These are phyloP conservation scores for Globisporangium cystogenes DNA, from an alignment of 352 stramenopile genomes.

Conservation along the genomic window DNA sequence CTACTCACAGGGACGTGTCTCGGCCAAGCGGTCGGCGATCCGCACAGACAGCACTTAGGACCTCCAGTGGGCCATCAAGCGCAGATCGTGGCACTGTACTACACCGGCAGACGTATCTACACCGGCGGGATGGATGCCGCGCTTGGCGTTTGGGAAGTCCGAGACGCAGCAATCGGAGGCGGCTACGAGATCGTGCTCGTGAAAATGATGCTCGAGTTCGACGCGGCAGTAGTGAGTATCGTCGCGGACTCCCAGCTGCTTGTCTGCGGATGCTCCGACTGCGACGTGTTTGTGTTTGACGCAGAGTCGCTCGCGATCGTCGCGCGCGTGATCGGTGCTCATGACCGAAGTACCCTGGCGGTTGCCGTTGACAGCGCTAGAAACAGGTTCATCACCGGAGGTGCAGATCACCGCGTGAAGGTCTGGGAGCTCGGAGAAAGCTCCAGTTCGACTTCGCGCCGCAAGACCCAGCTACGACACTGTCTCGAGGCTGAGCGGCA, in stretches of 20 bases:
- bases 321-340: slow-evolving; percentile 41
- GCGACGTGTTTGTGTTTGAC: slow-evolving; percentile 70
- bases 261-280: slow-evolving; percentile 57
- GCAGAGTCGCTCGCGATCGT: slow-evolving; percentile 31
- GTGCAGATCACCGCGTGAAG: slow-evolving; percentile 58
- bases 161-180: slow-evolving; percentile 44
- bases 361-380: slow-evolving; percentile 44
- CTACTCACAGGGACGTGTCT: slow-evolving; percentile 60
- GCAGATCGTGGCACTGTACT: slow-evolving; percentile 63
- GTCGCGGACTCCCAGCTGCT: slow-evolving; percentile 47
- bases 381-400: slow-evolving; percentile 39
- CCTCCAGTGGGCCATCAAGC: slow-evolving; percentile 53
- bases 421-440: slow-evolving; percentile 43
- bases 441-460: slow-evolving; percentile 18
- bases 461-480: slow-evolving; percentile 25
- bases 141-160: slow-evolving; percentile 62
- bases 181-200: slow-evolving; percentile 39
- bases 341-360: slow-evolving; percentile 41
- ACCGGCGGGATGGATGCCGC: slow-evolving; percentile 60
- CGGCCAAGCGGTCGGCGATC: slow-evolving; percentile 55
- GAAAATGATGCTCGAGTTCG: slow-evolving; percentile 59
- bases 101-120: slow-evolving; percentile 55
- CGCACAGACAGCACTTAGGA: slow-evolving; percentile 55
- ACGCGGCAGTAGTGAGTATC: slow-evolving; percentile 66
- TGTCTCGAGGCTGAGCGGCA: slow-evolving; percentile 32